Evolutionary conservation across 805 yeast genomes (phyloP).

Genomic region (Yueomyces sp.): DNA sequence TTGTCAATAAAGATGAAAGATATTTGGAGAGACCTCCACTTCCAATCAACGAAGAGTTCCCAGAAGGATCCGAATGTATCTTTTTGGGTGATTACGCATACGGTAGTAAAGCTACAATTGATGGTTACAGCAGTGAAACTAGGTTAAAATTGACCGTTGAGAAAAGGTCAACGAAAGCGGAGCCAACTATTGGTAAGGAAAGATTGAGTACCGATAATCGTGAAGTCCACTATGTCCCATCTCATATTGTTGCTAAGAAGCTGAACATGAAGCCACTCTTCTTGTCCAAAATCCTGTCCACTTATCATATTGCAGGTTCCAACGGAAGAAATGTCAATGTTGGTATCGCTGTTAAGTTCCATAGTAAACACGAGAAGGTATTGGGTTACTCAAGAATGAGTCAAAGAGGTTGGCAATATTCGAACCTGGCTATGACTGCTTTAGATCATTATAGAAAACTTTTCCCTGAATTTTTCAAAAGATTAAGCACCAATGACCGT

Average conservation of each 20-base stretch:
- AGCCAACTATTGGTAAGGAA: constrained; percentile 52
- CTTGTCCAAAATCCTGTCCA: constrained; percentile 67
- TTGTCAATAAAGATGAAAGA: constrained; percentile 62
- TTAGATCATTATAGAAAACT: constrained; percentile 43
- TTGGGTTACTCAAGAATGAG: constrained; percentile 69
- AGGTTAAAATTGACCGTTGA: constrained; percentile 42
- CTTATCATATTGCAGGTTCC: constrained; percentile 44
- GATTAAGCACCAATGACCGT: constrained; percentile 20
- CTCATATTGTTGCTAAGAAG: constrained; percentile 47
- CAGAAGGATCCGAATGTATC: constrained; percentile 54
- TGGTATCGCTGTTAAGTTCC: constrained; percentile 79
- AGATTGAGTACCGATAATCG: constrained; percentile 45
- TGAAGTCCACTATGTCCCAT: constrained; percentile 47
- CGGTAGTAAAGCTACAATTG: constrained; percentile 63
- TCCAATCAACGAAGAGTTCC: constrained; percentile 75
- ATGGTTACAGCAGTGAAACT: constrained; percentile 38
- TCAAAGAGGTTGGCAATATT: constrained; percentile 68
- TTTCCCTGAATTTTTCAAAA: constrained; percentile 49
- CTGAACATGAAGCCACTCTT: constrained; percentile 48
- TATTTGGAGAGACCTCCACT: constrained; percentile 50
- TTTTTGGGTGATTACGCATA: constrained; percentile 80
- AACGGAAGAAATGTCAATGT: constrained; percentile 45
- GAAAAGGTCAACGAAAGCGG: constrained; percentile 32
- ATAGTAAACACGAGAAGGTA: constrained; percentile 65
- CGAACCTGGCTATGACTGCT: constrained; percentile 57